Conservation (phyloP, 495 filamentous ascomycete species). For the Trichocladium antarcticum region DNA sequence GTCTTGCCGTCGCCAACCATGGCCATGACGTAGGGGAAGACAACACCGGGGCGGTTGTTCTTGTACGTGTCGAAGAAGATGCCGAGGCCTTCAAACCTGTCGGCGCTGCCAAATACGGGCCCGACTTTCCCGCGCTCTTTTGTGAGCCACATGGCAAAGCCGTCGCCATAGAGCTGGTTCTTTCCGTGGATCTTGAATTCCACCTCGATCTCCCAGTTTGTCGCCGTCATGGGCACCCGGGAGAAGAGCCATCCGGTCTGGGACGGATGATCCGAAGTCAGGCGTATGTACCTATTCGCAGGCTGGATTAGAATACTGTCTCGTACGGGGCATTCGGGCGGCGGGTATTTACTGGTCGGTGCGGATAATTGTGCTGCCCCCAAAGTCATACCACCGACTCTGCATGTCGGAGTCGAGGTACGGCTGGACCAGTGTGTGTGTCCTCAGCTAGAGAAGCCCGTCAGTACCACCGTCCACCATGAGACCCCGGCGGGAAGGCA, state of each 20-base stretch:
- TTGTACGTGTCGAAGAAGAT: slow-evolving; percentile 99
- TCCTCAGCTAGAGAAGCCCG: slow-evolving; percentile 49
- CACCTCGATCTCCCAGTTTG: slow-evolving; percentile 97
- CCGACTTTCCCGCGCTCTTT: slow-evolving; percentile 76
- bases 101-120: slow-evolving; percentile 76
- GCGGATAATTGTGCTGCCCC: slow-evolving; percentile 86
- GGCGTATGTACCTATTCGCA: slow-evolving; percentile 65
- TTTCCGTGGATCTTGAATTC: slow-evolving; percentile 86
- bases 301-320: neutral
- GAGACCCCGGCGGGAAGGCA: neutral
- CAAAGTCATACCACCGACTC: slow-evolving; percentile 99
- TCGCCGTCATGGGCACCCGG: slow-evolving; percentile 86
- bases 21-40: slow-evolving; percentile 98
- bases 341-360: slow-evolving; percentile 63
- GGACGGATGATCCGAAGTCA: slow-evolving; percentile 81
- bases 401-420: slow-evolving; percentile 98
- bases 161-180: slow-evolving; percentile 76
- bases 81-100: slow-evolving; percentile 89
- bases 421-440: slow-evolving; percentile 69
- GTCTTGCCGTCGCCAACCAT: slow-evolving; percentile 91
- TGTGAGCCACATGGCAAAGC: slow-evolving; percentile 97
- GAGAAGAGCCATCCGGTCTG: slow-evolving; percentile 91
- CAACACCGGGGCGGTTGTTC: slow-evolving; percentile 90
- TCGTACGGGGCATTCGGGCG: neutral
- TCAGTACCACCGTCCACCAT: slow-evolving; percentile 2